These are phyloP conservation scores for Uronychia binucleata DNA, from an alignment of 73 alveolate genomes.

Conservation along the genomic window DNA sequence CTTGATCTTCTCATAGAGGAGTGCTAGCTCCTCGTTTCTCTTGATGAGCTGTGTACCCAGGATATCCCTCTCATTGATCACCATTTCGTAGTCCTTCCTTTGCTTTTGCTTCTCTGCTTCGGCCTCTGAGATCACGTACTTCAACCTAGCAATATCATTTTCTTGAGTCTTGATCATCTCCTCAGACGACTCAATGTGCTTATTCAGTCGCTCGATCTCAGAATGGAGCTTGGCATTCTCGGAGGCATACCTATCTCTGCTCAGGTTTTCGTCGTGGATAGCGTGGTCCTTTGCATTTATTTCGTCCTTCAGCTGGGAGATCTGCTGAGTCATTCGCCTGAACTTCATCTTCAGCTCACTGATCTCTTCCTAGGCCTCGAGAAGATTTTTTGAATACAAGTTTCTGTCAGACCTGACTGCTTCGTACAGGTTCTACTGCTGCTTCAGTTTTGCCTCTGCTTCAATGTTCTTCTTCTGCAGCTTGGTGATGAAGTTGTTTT, in stretches of 20 bases:
- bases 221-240: slow-evolving; percentile 87
- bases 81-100: slow-evolving; percentile 98
- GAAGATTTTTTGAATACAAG: slow-evolving; percentile 95
- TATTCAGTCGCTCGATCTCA: slow-evolving; percentile 85
- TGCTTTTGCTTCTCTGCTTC: slow-evolving; percentile 96
- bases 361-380: slow-evolving; percentile 96
- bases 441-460: slow-evolving; percentile 98
- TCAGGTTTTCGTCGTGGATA: slow-evolving; percentile 82
- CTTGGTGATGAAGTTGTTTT: slow-evolving; percentile 94
- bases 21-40: slow-evolving; percentile 94
- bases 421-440: slow-evolving; percentile 98
- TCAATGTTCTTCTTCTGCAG: slow-evolving; percentile 92
- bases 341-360: slow-evolving; percentile 89
- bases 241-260: slow-evolving; percentile 75
- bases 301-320: slow-evolving; percentile 92
- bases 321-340: slow-evolving; percentile 91
- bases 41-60: slow-evolving; percentile 96
- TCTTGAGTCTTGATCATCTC: slow-evolving; percentile 95
- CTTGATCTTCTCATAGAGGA: slow-evolving; percentile 97
- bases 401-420: slow-evolving; percentile 98
- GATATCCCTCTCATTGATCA: slow-evolving; percentile 97
- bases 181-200: slow-evolving; percentile 90
- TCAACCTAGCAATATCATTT: slow-evolving; percentile 94
- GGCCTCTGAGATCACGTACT: slow-evolving; percentile 94
- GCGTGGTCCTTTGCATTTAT: slow-evolving; percentile 87